Conservation (phyloP, 1,139 yeast genomes). For the Geotrichum fermentans region DNA sequence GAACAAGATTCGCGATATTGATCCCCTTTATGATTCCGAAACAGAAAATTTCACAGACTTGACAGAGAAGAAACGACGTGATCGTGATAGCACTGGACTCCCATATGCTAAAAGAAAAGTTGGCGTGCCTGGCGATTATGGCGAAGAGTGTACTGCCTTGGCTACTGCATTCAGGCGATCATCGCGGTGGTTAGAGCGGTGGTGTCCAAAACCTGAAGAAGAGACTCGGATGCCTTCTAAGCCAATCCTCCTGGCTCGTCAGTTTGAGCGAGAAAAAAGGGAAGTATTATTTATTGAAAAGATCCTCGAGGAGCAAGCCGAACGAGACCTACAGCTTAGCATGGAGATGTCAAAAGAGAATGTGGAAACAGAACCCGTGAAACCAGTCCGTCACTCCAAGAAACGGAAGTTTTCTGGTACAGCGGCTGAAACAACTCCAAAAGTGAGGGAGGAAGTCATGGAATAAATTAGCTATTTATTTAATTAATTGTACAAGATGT, state of each 20-base stretch:
- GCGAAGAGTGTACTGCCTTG: conserved; percentile 29
- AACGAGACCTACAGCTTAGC: background rate
- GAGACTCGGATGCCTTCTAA: background rate
- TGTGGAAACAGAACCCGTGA: background rate
- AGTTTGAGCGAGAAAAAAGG: background rate
- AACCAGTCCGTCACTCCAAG: background rate
- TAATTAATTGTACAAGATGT: conserved; percentile 17
- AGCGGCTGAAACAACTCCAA: too few relatives aligned
- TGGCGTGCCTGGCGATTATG: conserved; percentile 25
- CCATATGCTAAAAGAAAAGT: background rate
- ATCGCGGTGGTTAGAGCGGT: conserved; percentile 27
- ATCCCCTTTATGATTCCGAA: conserved; percentile 36
- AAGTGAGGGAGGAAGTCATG: too few relatives aligned
- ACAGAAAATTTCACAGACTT: conserved; percentile 4
- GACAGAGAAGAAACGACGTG: background rate
- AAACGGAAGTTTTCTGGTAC: background rate
- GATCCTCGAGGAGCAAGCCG: background rate
- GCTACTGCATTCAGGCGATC: conserved; percentile 28
- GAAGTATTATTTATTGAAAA: conserved; percentile 4
- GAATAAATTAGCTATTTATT: background rate
- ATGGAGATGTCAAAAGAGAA: background rate
- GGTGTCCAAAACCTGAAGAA: conserved; percentile 21
- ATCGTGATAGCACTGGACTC: background rate
- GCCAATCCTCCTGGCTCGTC: conserved; percentile 12
- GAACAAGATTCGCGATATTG: conserved; percentile 31